phyloP scores from a whole-genome alignment of 768 basidiomycete species.

The Hypholoma sublateritium region DNA sequence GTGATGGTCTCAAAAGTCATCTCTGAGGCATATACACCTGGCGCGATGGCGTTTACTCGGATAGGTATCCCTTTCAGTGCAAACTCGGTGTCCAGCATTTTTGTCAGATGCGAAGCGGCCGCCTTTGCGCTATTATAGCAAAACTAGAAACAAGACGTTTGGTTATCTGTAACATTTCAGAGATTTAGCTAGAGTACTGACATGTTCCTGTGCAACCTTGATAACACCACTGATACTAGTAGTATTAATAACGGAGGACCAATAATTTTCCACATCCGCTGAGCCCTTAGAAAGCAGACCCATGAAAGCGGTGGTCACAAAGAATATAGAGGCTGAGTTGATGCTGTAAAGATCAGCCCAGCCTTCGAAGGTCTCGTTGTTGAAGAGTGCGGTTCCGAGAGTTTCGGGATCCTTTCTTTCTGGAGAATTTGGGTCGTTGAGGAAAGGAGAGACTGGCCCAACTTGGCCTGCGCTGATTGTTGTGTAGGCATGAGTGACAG shows the following conservation, averaged over 20 bases:
- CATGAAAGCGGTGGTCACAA: conserved; percentile 74
- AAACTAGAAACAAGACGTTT: conserved; percentile 49
- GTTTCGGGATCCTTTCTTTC: conserved; percentile 64
- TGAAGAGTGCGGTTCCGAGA: conserved; percentile 68
- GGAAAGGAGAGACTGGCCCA: conserved; percentile 62
- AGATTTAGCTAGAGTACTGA: conserved; percentile 33
- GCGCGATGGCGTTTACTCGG: conserved; percentile 73
- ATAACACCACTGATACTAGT: conserved; percentile 75
- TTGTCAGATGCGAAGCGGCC: conserved; percentile 74
- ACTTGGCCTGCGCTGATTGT: conserved; percentile 66
- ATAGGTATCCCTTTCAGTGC: conserved; percentile 67
- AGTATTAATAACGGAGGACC: conserved; percentile 72
- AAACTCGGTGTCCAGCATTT: conserved; percentile 74
- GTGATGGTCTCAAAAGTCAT: conserved; percentile 61
- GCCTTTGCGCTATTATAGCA: conserved; percentile 82
- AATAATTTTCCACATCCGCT: conserved; percentile 53
- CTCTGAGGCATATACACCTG: conserved; percentile 75
- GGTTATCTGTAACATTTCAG: background rate
- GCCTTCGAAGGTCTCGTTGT: conserved; percentile 58
- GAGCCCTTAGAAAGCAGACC: conserved; percentile 75
- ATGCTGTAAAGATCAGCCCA: conserved; percentile 65
- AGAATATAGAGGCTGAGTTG: conserved; percentile 78
- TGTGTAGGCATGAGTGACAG: too few species aligned
- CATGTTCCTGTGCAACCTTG: conserved; percentile 75
- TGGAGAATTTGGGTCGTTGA: conserved; percentile 54